phyloP scores from a whole-genome alignment of 1,284 basidiomycete species.

The Somion occarium region DNA sequence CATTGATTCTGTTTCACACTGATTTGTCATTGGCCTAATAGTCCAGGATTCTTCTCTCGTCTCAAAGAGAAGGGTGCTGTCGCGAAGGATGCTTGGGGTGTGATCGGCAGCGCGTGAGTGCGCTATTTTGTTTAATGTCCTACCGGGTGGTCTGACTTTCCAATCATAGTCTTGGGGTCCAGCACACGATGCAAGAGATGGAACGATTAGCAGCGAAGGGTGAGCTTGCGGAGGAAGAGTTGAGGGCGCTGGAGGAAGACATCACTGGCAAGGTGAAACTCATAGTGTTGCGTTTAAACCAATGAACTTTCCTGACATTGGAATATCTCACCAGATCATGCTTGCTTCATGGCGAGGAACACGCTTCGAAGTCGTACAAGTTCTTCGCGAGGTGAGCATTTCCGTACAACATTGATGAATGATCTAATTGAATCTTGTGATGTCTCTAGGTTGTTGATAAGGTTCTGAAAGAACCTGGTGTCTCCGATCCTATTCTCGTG shows the following conservation, averaged over 20 bases:
- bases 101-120: constrained; percentile 85
- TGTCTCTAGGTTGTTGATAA: constrained; percentile 78
- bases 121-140: neutral
- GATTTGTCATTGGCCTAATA: constrained; percentile 26
- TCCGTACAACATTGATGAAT: neutral
- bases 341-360: constrained; percentile 95
- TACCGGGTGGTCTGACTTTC: too few relatives aligned
- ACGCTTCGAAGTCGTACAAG: constrained; percentile 86
- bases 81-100: constrained; percentile 92
- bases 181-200: constrained; percentile 76
- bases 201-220: constrained; percentile 87
- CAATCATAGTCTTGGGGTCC: constrained; percentile 57
- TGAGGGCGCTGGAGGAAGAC: constrained; percentile 88
- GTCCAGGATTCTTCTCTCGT: constrained; percentile 90
- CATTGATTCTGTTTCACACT: neutral
- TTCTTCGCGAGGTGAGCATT: constrained; percentile 57
- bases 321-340: constrained; percentile 62
- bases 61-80: constrained; percentile 94
- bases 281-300: neutral
- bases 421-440: neutral
- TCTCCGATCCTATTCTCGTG: constrained; percentile 64
- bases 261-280: constrained; percentile 83
- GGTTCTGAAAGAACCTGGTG: constrained; percentile 73
- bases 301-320: neutral
- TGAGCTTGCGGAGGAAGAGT: constrained; percentile 78